A percentile compares a stretch with the other conserved stretches of the same genome.
Evolutionary conservation across 345 rosid species (phyloP).

Genomic region (Eucalyptus grandis): DNA sequence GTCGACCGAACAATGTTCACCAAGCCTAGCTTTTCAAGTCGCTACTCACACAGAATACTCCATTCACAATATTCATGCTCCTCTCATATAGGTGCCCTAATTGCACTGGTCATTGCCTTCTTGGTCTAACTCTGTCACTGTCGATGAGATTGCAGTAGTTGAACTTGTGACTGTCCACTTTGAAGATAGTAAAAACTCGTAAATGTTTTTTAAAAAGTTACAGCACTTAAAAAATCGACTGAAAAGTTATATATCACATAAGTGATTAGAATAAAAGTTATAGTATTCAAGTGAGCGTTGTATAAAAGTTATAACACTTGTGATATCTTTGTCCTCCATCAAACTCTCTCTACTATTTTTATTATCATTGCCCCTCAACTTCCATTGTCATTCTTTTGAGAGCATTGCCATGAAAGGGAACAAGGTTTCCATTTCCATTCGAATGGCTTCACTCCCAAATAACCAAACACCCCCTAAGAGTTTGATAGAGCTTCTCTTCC

Average conservation of each 20-base stretch:
- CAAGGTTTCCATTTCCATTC: not conserved
- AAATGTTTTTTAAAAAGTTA: not conserved
- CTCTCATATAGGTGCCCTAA: not conserved
- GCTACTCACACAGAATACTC: not conserved
- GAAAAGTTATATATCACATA: too few relatives aligned
- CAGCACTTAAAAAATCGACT: not conserved
- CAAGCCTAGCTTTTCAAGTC: not conserved
- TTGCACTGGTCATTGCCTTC: not conserved
- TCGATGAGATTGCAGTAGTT: not conserved
- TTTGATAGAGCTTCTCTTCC: not conserved
- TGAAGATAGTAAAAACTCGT: not conserved
- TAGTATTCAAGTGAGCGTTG: rapidly evolving
- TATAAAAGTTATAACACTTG: too few relatives aligned
- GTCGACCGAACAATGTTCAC: not conserved
- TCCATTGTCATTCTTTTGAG: not conserved
- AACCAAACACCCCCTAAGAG: not conserved
- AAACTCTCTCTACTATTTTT: not conserved
- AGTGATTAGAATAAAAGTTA: rapidly evolving
- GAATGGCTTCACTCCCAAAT: not conserved
- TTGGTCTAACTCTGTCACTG: not conserved
- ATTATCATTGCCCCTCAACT: not conserved
- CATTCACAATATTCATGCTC: not conserved
- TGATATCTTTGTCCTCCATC: rapidly evolving
- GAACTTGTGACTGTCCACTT: not conserved
- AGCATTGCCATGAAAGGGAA: not conserved